Percentiles rank a stretch among this genome's conserved stretches.
Evolutionary conservation across 805 yeast species (phyloP).

Genomic region (Lachancea sp.): DNA sequence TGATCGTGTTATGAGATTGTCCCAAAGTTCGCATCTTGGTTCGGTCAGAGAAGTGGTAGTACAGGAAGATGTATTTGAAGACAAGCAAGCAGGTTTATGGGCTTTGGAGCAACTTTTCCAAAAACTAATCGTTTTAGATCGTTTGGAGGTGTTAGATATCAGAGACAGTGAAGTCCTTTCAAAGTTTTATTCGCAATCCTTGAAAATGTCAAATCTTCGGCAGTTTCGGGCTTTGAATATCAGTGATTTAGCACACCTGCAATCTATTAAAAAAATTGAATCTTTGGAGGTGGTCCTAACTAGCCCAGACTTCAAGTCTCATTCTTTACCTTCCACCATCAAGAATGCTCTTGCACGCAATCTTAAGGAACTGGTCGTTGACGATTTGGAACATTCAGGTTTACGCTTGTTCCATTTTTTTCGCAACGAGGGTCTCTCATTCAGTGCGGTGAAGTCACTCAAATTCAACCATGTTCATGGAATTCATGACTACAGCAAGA

Average conservation of each 20-base stretch:
- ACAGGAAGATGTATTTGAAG: constrained; percentile 28
- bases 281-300: constrained; percentile 13
- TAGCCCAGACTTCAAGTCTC: constrained; percentile 7
- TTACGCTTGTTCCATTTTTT: constrained; percentile 31
- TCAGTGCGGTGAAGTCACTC: constrained; percentile 28
- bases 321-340: constrained; percentile 6
- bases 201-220: constrained; percentile 12
- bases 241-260: constrained; percentile 9
- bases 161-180: constrained; percentile 16
- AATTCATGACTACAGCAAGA: constrained; percentile 36
- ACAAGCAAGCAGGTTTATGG: constrained; percentile 17
- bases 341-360: constrained; percentile 6
- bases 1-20: constrained; percentile 38
- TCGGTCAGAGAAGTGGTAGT: constrained; percentile 35
- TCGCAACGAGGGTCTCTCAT: constrained; percentile 11
- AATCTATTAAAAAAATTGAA: constrained; percentile 12
- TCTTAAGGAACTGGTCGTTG: constrained; percentile 26
- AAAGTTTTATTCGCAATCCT: constrained; percentile 11
- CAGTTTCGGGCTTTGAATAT: constrained; percentile 13
- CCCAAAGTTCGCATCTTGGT: constrained; percentile 32
- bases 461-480: constrained; percentile 44
- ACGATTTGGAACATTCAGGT: constrained; percentile 35
- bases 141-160: constrained; percentile 22
- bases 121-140: constrained; percentile 17
- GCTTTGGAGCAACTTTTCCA: constrained; percentile 18